These are phyloP conservation scores for Vitis hybrid DNA, from an alignment of 177 flowering plant species.

Conservation along the genomic window DNA sequence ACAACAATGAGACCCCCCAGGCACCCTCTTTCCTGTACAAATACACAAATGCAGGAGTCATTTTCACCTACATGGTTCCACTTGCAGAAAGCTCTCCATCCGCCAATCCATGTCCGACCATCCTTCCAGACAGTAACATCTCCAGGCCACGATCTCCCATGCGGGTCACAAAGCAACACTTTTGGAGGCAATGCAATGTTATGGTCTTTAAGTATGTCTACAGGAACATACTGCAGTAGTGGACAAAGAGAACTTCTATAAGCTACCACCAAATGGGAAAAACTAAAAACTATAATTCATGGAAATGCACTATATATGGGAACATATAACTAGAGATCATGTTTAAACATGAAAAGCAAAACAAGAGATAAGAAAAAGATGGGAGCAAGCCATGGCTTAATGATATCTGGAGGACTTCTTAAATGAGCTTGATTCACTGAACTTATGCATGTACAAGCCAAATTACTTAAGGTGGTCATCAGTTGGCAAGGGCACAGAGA, in stretches of 20 bases:
- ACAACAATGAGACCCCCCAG: neutral
- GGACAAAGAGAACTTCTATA: neutral
- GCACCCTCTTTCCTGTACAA: neutral
- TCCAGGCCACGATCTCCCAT: conserved; percentile 13
- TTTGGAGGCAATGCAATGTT: conserved; percentile 4
- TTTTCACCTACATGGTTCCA: conserved; percentile 3
- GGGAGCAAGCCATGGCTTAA: no score
- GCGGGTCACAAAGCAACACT: conserved; percentile 3
- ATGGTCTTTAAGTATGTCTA: conserved; percentile 8
- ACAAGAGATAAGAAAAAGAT: no score
- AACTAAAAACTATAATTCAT: neutral
- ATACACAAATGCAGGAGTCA: conserved; percentile 25
- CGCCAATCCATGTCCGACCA: conserved; percentile 13
- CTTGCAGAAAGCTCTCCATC: conserved; percentile 16
- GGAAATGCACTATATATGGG: no score
- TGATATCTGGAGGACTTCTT: no score
- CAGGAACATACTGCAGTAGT: conserved; percentile 17
- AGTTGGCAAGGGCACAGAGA: no score
- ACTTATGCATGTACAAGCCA: no score
- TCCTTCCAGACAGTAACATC: conserved; percentile 21
- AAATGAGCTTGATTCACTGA: no score
- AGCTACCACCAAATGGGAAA: neutral
- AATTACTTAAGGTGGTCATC: no score
- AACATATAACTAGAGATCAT: no score
- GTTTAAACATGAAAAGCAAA: no score